Conservation (phyloP, 805 yeast species). For the Komagataella phaffii region DNA sequence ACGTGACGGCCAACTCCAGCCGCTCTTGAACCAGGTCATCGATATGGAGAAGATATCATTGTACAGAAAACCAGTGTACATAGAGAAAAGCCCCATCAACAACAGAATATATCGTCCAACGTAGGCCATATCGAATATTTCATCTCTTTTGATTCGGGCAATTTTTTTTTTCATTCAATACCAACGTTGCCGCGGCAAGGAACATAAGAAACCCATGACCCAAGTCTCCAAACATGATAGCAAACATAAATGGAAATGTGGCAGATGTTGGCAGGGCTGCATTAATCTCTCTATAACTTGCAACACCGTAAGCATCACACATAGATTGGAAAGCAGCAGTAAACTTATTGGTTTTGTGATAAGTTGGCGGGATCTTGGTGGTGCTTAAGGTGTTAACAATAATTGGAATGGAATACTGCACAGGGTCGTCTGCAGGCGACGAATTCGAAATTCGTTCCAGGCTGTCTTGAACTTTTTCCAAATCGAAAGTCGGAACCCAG, state of each 20-base stretch:
- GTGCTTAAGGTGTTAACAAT: slow-evolving; percentile 50
- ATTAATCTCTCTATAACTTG: slow-evolving; percentile 87
- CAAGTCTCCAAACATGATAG: slow-evolving; percentile 97
- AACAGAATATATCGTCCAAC: slow-evolving; percentile 83
- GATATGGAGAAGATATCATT: slow-evolving; percentile 90
- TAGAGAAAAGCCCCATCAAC: slow-evolving; percentile 89
- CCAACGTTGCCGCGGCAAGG: slow-evolving; percentile 57
- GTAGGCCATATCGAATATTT: slow-evolving; percentile 93
- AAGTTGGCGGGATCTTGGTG: slow-evolving; percentile 86
- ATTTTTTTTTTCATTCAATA: slow-evolving; percentile 61
- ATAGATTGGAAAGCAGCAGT: slow-evolving; percentile 87
- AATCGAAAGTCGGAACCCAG: slow-evolving; percentile 53
- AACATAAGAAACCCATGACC: slow-evolving; percentile 89
- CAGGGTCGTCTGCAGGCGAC: neutral
- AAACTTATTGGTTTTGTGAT: slow-evolving; percentile 87
- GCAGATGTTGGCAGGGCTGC: slow-evolving; percentile 92
- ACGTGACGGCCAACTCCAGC: slow-evolving; percentile 86
- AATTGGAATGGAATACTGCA: slow-evolving; percentile 15
- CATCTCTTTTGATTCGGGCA: slow-evolving; percentile 64
- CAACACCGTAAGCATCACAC: slow-evolving; percentile 91
- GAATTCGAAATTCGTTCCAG: slow-evolving; percentile 24
- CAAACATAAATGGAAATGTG: slow-evolving; percentile 97
- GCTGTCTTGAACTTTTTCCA: slow-evolving; percentile 27
- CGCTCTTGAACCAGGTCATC: slow-evolving; percentile 75
- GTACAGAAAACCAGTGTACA: slow-evolving; percentile 89